Conservation (phyloP, 169 alveolate species). For the Ichthyophthirius multifiliis region DNA sequence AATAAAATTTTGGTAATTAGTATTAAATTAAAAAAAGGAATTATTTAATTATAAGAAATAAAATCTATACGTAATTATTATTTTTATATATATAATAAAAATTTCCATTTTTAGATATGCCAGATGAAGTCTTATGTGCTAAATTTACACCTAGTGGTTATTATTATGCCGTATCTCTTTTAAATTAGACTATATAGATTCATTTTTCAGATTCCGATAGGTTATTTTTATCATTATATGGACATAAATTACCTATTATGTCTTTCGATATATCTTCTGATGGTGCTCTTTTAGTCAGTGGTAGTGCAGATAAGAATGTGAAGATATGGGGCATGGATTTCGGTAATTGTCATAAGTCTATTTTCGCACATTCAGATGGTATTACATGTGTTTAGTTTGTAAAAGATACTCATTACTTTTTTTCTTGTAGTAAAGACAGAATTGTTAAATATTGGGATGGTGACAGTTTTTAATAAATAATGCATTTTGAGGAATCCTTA, state of each 20-base stretch:
- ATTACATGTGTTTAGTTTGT: slow-evolving; percentile 79
- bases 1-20: slow-evolving; percentile 65
- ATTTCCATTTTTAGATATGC: slow-evolving; percentile 31
- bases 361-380: slow-evolving; percentile 76
- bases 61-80: not conserved
- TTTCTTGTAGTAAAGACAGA: slow-evolving; percentile 77
- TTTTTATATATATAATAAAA: not conserved
- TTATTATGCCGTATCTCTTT: slow-evolving; percentile 65
- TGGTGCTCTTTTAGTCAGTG: slow-evolving; percentile 67
- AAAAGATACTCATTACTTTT: slow-evolving; percentile 81
- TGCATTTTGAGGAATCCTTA: slow-evolving; percentile 63
- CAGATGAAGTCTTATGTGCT: slow-evolving; percentile 69
- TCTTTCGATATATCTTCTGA: slow-evolving; percentile 80
- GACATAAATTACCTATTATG: slow-evolving; percentile 83
- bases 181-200: slow-evolving; percentile 73
- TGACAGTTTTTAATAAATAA: slow-evolving; percentile 75
- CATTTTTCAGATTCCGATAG: slow-evolving; percentile 76
- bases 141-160: slow-evolving; percentile 66
- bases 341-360: slow-evolving; percentile 86
- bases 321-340: slow-evolving; percentile 90
- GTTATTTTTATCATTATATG: slow-evolving; percentile 77
- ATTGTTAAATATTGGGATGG: slow-evolving; percentile 82
- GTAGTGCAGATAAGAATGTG: slow-evolving; percentile 85
- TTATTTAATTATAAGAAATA: slow-evolving; percentile 32
- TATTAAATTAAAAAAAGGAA: not conserved